Base-by-base conservation (phyloP, 2,329 filamentous ascomycete species). In the Cordyceps cicadae region DNA sequence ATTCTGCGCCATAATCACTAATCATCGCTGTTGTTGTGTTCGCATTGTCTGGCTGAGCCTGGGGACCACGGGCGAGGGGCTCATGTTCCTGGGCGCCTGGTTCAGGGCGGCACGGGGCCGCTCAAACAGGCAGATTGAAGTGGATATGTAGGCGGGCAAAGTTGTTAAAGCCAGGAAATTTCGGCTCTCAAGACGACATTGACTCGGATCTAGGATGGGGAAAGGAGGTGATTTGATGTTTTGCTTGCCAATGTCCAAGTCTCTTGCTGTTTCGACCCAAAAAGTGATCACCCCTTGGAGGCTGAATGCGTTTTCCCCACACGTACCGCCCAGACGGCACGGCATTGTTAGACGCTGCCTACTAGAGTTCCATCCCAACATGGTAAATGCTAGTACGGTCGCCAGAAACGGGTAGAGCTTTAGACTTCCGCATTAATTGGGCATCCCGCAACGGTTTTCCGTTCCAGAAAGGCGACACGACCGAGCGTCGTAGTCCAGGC, bases 1-100 rank as follows among this genome's bases (percentile, higher is more conserved):
- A 12, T 50, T 14, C 55, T 32, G 24, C 55, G 45, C 56, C 48
- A 51, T 24, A 50, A 59, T 59, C 50, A 59, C 57, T 59, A 59
- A 59, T 59, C 57, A 37, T 37, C 34, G 34, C 17, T 37, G 32
- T 17, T 9, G 49, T 17, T 17, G 43, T 11, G 5, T n/a, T 21
- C 9, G 2, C 12, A 17, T 46, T 46, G 45, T 17, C 45, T 26
- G 5, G 3, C 19, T 6, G 29, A 19, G 45, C 19, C 43, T 21
- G 21, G 12, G 45, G 45, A 26, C 19, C 21, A 19, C 45, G 19
- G 26, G 45, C 7, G 21, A 26, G 45, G 45, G 21, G 45, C 9
- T 48, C 45, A 37, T 52, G 37, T 39, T 45, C 7, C 39, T 46
- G 48, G 49, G 49, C 49, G 56, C 26, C n/a, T 59, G 26, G 56